Conservation (phyloP, 495 filamentous ascomycete genomes). For the Aspergillus homomorphus region DNA sequence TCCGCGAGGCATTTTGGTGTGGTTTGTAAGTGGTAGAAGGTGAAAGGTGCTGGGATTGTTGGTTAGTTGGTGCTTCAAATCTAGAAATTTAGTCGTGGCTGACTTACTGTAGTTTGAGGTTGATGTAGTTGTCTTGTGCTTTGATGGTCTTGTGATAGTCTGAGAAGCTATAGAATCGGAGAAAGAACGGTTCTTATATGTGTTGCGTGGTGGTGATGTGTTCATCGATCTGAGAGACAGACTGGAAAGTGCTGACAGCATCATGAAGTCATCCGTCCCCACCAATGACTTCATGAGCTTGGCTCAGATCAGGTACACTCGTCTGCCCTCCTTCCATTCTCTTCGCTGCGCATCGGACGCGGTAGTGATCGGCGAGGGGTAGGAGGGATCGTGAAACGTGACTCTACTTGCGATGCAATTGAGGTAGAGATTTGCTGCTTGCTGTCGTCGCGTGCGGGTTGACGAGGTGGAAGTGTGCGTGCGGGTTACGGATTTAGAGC, state of each 20-base stretch:
- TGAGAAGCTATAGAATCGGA: neutral
- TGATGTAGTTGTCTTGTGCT: neutral
- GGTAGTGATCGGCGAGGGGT: neutral
- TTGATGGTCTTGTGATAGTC: neutral
- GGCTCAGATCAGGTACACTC: constrained; percentile 4
- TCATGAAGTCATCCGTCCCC: constrained; percentile 40
- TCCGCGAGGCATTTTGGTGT: constrained; percentile 46
- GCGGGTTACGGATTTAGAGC: too few relatives aligned
- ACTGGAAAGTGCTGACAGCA: constrained; percentile 27
- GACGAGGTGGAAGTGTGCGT: too few relatives aligned
- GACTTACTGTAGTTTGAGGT: neutral
- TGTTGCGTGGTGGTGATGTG: neutral
- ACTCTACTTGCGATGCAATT: neutral
- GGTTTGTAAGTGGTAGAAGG: neutral
- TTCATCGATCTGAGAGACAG: neutral
- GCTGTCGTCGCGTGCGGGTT: too few relatives aligned
- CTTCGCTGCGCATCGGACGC: neutral
- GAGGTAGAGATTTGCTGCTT: too few relatives aligned
- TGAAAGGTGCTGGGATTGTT: neutral
- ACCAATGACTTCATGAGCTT: constrained; percentile 35
- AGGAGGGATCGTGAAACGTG: neutral
- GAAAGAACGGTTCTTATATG: neutral
- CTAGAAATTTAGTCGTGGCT: neutral
- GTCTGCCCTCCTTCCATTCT: neutral
- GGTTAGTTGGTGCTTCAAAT: neutral